Evolutionary conservation across 495 filamentous ascomycete species (phyloP), one percentile per base, ranked within the genome.

Genomic region (Xylaria venustula): DNA sequence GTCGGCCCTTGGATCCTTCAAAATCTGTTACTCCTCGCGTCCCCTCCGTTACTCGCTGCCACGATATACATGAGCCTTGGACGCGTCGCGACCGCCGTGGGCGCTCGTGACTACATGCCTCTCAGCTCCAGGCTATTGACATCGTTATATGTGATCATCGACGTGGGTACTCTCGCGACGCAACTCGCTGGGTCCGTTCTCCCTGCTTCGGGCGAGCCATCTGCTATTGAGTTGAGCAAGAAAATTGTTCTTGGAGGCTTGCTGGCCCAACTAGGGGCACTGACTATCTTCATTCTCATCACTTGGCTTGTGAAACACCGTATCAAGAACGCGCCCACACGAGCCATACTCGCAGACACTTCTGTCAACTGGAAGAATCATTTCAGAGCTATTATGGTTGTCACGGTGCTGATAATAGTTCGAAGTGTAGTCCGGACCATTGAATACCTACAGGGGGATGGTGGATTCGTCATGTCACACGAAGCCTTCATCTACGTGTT

Each of bases 401-500:
- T 78, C 15, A 84, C 81, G 56, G 67, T 68, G 1, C 72, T 89
- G 14, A 88, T 91, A 55, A 71, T 89, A 52, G 61, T 86, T 3
- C 81, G 86, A n/a, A 83, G 76, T 9, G 67, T 89, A 26, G 80
- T 88, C 63, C 78, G 87, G 15, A 75, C 84, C 2, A 71, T 86
- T 15, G 87, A 89, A 70, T 89, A 85, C 54, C 36, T 82, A 0
- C 71, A 81, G 63, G 87, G 88, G 0, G 70, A 79, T 46, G 68
- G 75, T 19, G 84, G 84, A 0, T 79, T 75, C 58, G 62, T 77
- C 30, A 66, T 86, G 57, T 65, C 61, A 20, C 75, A 84, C 47
- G 85, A 90, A 71, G 78, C 74, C 30, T 86, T 82, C 52, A 59
- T 88, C 50, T 89, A 88, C 62, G 63, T 85, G 3, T 88, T 90